Conservation (phyloP, 495 filamentous ascomycete species). For the Cercophora samala region DNA sequence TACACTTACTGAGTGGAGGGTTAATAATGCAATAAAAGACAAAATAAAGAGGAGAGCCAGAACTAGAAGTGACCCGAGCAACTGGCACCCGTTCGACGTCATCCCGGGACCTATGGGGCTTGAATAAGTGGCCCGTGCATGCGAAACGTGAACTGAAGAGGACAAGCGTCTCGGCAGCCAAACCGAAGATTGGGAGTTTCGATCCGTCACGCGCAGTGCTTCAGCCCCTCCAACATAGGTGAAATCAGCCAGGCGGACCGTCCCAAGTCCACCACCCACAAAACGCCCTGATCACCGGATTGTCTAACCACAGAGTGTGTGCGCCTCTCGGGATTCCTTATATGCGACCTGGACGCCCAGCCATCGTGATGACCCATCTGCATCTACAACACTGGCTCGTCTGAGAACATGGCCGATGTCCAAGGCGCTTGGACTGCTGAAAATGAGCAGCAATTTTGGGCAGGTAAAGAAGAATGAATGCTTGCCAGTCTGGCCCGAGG, state of each 20-base stretch:
- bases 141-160: slow-evolving; percentile 9
- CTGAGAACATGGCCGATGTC: slow-evolving; percentile 54
- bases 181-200: slow-evolving; percentile 7
- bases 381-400: slow-evolving; percentile 22
- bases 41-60: too few species aligned
- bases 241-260: neutral
- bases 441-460: slow-evolving; percentile 90
- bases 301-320: neutral
- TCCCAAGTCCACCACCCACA: neutral
- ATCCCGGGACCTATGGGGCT: neutral
- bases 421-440: slow-evolving; percentile 69
- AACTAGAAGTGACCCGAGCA: neutral
- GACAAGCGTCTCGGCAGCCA: slow-evolving; percentile 18
- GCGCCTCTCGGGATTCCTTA: neutral
- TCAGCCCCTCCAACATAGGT: neutral
- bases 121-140: slow-evolving; percentile 18
- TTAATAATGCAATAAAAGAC: too few species aligned
- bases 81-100: slow-evolving; percentile 4
- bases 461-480: slow-evolving; percentile 53
- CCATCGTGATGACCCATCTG: slow-evolving; percentile 30
- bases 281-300: slow-evolving; percentile 15
- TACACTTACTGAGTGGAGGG: neutral
- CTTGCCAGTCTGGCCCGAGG: neutral
- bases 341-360: slow-evolving; percentile 10
- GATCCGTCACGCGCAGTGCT: neutral